Evolutionary conservation across 495 filamentous ascomycete genomes (phyloP).

Genomic region (Aspergillus ostianus): DNA sequence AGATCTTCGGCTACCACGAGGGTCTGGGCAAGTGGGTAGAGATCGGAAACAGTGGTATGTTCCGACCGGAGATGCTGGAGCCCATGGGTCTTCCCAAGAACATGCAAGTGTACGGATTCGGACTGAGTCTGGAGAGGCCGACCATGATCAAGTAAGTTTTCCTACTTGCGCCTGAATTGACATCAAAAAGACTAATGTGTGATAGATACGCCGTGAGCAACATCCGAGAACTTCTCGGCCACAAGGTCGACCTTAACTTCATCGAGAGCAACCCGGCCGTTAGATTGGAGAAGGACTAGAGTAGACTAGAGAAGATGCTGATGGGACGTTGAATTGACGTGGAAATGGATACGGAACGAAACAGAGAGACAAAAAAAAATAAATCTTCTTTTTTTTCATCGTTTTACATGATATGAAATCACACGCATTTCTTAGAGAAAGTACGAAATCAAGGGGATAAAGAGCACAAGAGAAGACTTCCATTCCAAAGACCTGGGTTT

Average conservation of each 20-base stretch:
- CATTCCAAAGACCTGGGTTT: no score
- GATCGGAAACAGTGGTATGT: conserved; percentile 98
- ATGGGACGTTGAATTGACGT: background rate
- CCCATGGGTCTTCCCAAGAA: conserved; percentile 85
- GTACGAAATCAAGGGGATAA: no score
- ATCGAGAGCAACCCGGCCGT: conserved; percentile 82
- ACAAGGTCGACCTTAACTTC: conserved; percentile 80
- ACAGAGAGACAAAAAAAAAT: conserved; percentile 15
- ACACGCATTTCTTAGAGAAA: background rate
- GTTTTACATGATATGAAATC: background rate
- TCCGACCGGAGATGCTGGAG: conserved; percentile 93
- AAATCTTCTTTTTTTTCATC: conserved; percentile 1
- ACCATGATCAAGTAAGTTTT: conserved; percentile 88
- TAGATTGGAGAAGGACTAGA: conserved; percentile 71
- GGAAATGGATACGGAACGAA: conserved; percentile 10
- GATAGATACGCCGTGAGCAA: conserved; percentile 73
- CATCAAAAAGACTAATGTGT: conserved; percentile 4
- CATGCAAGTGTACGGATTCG: conserved; percentile 88
- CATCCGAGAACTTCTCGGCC: conserved; percentile 81
- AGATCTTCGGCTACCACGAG: conserved; percentile 91
- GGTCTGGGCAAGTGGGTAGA: conserved; percentile 90
- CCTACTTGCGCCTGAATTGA: background rate
- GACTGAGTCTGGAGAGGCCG: conserved; percentile 84
- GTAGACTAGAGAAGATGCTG: background rate
- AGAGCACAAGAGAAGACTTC: no score